Base-by-base conservation (phyloP, 306 rosid species). In the Pyrus bretschneideri region DNA sequence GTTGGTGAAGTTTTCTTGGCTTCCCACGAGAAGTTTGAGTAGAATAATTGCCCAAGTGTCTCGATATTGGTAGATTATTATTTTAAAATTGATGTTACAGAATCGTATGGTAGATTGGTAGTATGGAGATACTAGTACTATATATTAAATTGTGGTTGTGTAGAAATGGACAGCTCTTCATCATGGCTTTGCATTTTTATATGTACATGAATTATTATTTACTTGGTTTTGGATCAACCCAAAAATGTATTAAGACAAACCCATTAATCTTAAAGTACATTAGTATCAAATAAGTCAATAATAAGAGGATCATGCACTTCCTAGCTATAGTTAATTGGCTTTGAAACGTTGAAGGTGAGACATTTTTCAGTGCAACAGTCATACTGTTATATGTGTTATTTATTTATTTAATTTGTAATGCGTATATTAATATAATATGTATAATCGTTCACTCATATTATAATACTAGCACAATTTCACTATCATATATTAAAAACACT, bases 41-140 rank as follows among this genome's bases (percentile, higher is more conserved):
- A 49, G 81, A 82, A 88, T 82, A 85, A 83, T 85, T 75, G 87
- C 70, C 76, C 57, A 40, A 79, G 80, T 81, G 87, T 67, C 89
- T 88, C 76, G 82, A 69, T 82, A 76, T 72, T 75, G 79, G 91
- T 46, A 73, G 70, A 23, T 62, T 60, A 27, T 75, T 33, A 78
- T 65, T 67, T 78, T 57, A 21, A 57, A 44, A 30, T 52, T 55
- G 38, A 59, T 58, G 45, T 65, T 38, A 63, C 76, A 55, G 81
- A 81, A 81, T 77, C 73, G 89, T 83, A 77, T 89, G 82, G 78
- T 68, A 15, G 87, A 83, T 79, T 88, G 82, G 78, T 68, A 18
- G 87, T 86, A 77, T 88, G 79, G 78, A 70, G 23, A 62, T 13
- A 1, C 9, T 57, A 13, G 65, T 70, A 82, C 4, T 60, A 13